Conservation (phyloP, 345 rosid species). For the Capsella bursapastoris region DNA sequence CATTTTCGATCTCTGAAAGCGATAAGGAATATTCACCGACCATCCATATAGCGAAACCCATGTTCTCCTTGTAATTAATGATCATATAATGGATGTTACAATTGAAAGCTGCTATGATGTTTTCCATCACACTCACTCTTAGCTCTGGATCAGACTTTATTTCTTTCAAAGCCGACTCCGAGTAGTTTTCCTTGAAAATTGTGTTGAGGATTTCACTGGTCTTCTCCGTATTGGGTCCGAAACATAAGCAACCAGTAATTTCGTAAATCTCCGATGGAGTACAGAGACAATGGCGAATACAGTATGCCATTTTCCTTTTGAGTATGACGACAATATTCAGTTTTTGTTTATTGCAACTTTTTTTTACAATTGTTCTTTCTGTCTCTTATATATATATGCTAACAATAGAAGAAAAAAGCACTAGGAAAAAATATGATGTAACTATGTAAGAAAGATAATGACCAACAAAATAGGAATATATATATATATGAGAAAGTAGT, state of each 20-base stretch:
- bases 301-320: neutral
- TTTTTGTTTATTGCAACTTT: neutral
- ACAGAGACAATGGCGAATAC: neutral
- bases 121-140: neutral
- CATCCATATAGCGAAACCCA: neutral
- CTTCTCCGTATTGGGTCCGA: neutral
- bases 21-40: neutral
- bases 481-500: too few species aligned
- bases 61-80: neutral
- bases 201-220: neutral
- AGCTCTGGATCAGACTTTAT: neutral
- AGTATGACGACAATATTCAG: neutral
- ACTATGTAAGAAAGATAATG: neutral
- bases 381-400: neutral
- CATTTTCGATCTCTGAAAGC: neutral
- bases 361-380: neutral
- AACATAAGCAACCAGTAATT: neutral
- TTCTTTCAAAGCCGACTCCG: neutral
- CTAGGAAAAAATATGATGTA: too few species aligned
- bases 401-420: neutral
- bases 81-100: neutral
- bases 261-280: neutral
- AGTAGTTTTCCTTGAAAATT: neutral
- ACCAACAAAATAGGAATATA: too few species aligned
- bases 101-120: neutral